These are phyloP conservation scores for Solanum lignicaule DNA, from an alignment of 257 asterid genomes.

Conservation along the genomic window DNA sequence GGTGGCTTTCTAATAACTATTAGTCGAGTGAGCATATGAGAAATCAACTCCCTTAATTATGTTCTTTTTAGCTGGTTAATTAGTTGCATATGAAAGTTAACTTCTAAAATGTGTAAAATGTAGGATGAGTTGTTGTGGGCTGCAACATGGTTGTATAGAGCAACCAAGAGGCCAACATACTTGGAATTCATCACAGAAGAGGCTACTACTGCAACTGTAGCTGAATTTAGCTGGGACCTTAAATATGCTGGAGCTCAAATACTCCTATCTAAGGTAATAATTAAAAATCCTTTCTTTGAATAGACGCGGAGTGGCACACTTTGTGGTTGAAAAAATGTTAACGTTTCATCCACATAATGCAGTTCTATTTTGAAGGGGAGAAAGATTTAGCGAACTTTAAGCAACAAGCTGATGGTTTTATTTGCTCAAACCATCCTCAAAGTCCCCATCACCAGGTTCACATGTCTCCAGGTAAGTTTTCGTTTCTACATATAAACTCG, in stretches of 20 bases:
- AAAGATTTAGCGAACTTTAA: constrained; percentile 37
- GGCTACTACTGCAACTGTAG: constrained; percentile 42
- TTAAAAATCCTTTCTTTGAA: background rate
- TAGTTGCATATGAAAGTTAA: background rate
- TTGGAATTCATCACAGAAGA: constrained; percentile 46
- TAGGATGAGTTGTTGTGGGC: constrained; percentile 94
- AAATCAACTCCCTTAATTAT: background rate
- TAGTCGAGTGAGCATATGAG: background rate
- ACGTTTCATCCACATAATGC: background rate
- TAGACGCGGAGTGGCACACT: background rate
- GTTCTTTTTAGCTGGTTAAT: background rate
- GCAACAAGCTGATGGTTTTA: constrained; percentile 57
- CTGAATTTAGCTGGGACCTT: constrained; percentile 87
- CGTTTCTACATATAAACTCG: background rate
- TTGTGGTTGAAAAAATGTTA: background rate
- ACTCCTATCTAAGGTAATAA: constrained; percentile 45
- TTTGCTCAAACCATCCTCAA: constrained; percentile 54
- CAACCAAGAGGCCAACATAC: constrained; percentile 34
- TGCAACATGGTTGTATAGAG: constrained; percentile 74
- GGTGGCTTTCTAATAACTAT: background rate
- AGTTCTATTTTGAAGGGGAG: constrained; percentile 48
- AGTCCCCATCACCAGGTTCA: constrained; percentile 58
- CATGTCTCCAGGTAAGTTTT: constrained; percentile 48
- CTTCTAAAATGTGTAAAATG: background rate
- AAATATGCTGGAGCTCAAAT: constrained; percentile 75